These are phyloP conservation scores for Blastomyces gilchristii DNA, from an alignment of 2,329 filamentous ascomycete species.

Conservation along the genomic window DNA sequence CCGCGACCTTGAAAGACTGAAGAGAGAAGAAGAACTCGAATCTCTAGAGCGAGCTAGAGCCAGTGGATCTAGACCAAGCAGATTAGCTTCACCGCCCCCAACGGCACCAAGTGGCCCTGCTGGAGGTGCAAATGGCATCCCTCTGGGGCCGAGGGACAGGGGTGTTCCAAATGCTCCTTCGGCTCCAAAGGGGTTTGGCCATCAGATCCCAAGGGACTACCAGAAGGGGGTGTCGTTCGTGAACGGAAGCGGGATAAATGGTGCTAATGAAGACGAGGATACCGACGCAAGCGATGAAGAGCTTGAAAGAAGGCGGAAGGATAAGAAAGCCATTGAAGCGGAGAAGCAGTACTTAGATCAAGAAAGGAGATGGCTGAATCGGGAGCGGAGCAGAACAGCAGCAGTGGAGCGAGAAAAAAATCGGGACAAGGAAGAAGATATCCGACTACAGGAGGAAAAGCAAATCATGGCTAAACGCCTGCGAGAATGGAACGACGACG, in stretches of 20 bases:
- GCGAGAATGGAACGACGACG: conserved; percentile 78
- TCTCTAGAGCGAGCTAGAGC: conserved; percentile 68
- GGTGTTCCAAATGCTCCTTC: conserved; percentile 66
- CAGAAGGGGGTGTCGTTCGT: conserved; percentile 74
- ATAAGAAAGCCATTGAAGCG: conserved; percentile 62
- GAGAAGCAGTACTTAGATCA: conserved; percentile 76
- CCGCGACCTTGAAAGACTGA: conserved; percentile 76
- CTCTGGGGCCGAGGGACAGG: conserved; percentile 59
- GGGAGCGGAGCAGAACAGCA: conserved; percentile 71
- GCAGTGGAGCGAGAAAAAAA: conserved; percentile 77
- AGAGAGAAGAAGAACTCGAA: conserved; percentile 85
- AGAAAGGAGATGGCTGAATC: conserved; percentile 81
- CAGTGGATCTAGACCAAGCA: conserved; percentile 47
- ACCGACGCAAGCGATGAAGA: conserved; percentile 82
- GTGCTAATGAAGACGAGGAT: conserved; percentile 63
- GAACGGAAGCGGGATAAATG: conserved; percentile 62
- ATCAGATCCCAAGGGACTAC: conserved; percentile 58
- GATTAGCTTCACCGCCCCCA: conserved; percentile 61
- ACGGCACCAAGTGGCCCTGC: conserved; percentile 52
- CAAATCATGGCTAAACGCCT: conserved; percentile 62
- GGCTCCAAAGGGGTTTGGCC: conserved; percentile 52
- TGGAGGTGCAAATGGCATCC: conserved; percentile 61
- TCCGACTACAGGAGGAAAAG: conserved; percentile 52
- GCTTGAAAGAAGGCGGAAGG: conserved; percentile 59
- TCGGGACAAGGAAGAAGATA: conserved; percentile 65